These are phyloP conservation scores for Lichenothelia convexa DNA, from an alignment of 495 filamentous ascomycete genomes.

Conservation along the genomic window DNA sequence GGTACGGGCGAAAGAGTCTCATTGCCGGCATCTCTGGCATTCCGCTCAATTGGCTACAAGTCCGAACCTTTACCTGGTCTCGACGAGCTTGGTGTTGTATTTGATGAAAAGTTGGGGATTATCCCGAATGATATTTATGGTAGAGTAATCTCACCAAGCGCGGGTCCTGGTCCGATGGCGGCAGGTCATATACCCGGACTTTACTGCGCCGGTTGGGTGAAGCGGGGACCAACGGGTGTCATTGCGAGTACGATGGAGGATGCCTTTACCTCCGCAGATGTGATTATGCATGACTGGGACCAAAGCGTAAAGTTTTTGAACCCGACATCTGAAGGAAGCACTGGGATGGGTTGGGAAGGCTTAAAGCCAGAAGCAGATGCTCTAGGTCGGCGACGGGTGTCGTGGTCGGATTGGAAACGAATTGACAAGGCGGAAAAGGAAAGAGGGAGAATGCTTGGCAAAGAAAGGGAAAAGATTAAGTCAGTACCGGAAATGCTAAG, in stretches of 20 bases:
- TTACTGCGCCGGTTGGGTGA: slow-evolving; percentile 94
- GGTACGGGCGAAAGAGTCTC: slow-evolving; percentile 24
- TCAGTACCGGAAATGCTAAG: slow-evolving; percentile 63
- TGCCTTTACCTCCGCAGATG: slow-evolving; percentile 76
- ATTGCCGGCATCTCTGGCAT: slow-evolving; percentile 47
- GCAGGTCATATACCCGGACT: slow-evolving; percentile 48
- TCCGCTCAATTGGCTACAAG: slow-evolving; percentile 86
- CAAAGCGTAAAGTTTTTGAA: slow-evolving; percentile 14
- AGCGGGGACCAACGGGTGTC: slow-evolving; percentile 83
- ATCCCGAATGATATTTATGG: slow-evolving; percentile 76
- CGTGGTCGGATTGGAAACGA: slow-evolving; percentile 69
- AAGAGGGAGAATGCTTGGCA: slow-evolving; percentile 46
- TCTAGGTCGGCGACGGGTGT: slow-evolving; percentile 38
- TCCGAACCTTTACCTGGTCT: slow-evolving; percentile 61
- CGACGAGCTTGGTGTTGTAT: slow-evolving; percentile 56
- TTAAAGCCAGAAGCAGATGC: slow-evolving; percentile 36
- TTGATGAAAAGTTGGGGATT: slow-evolving; percentile 51
- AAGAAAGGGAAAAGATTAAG: slow-evolving; percentile 70
- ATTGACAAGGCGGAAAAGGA: slow-evolving; percentile 66
- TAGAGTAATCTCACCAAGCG: slow-evolving; percentile 35
- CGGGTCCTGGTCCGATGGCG: slow-evolving; percentile 11
- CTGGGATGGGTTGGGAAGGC: slow-evolving; percentile 56
- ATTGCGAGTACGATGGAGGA: slow-evolving; percentile 95
- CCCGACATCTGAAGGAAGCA: slow-evolving; percentile 16
- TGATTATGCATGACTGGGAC: slow-evolving; percentile 54